Evolutionary conservation across 441 rosid species (phyloP).

Genomic region (Jatropha multifida): DNA sequence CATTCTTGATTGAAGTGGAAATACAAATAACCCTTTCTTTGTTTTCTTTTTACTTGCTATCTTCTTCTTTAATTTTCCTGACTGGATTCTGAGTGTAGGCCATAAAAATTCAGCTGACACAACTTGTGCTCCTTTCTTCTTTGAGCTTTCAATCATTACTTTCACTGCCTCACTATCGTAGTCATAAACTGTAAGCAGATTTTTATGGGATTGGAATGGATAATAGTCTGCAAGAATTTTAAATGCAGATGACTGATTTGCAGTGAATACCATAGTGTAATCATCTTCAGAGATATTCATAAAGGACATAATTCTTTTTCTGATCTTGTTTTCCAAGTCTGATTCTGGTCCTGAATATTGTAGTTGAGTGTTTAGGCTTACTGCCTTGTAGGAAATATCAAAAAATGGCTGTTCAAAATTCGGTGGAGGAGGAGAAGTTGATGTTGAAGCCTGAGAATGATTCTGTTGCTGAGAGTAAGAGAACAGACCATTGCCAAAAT

Average conservation of each 20-base stretch:
- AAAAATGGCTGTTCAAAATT: slow-evolving; percentile 37
- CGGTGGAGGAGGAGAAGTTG: slow-evolving; percentile 31
- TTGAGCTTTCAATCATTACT: slow-evolving; percentile 50
- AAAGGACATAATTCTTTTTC: slow-evolving; percentile 59
- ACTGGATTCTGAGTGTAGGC: slow-evolving; percentile 57
- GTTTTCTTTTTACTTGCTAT: slow-evolving; percentile 32
- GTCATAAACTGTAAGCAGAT: slow-evolving; percentile 79
- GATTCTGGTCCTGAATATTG: slow-evolving; percentile 50
- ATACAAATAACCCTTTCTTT: slow-evolving; percentile 69
- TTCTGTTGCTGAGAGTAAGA: slow-evolving; percentile 57
- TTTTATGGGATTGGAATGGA: slow-evolving; percentile 52
- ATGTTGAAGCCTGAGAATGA: slow-evolving; percentile 16
- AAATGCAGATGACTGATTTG: slow-evolving; percentile 76
- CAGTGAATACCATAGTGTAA: slow-evolving; percentile 66
- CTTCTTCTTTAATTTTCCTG: slow-evolving; percentile 55
- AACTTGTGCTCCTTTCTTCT: slow-evolving; percentile 55
- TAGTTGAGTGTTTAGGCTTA: slow-evolving; percentile 46
- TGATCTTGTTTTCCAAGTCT: slow-evolving; percentile 40
- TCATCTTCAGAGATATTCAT: slow-evolving; percentile 77
- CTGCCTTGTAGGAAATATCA: slow-evolving; percentile 51
- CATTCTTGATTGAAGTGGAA: slow-evolving; percentile 80
- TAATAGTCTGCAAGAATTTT: slow-evolving; percentile 77
- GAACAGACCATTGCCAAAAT: slow-evolving; percentile 69
- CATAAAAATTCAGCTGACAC: slow-evolving; percentile 69
- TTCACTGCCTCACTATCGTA: slow-evolving; percentile 70